Conservation (phyloP, 371 early-diverging fungal species). For the Mortierella sp. region DNA sequence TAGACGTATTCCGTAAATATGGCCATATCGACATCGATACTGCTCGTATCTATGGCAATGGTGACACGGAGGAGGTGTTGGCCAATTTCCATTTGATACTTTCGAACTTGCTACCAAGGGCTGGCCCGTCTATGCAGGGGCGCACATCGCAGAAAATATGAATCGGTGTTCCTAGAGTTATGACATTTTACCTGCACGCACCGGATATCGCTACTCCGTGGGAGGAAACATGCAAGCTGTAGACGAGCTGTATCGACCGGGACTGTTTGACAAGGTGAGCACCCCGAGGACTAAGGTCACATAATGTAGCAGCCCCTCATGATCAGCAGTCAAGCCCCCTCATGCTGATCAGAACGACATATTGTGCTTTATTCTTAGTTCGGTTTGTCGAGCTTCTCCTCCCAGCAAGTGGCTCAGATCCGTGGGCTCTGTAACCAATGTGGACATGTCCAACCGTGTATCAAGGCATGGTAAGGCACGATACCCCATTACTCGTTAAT, state of each 20-base stretch:
- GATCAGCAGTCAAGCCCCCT: no score
- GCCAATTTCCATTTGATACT: neutral
- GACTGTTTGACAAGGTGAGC: constrained; percentile 10
- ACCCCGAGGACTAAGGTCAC: no score
- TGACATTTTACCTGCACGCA: constrained; percentile 10
- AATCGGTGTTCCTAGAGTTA: constrained; percentile 1
- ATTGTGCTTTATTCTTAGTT: no score
- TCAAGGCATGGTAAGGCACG: constrained; percentile 62
- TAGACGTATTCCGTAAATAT: neutral
- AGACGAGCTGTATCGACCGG: constrained; percentile 8
- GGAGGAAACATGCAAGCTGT: constrained; percentile 11
- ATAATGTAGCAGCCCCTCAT: no score
- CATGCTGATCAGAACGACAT: no score
- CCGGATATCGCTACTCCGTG: constrained; percentile 1
- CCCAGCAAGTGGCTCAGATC: no score
- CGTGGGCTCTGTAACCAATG: constrained; percentile 49
- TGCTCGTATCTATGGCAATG: constrained; percentile 9
- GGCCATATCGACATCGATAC: constrained; percentile 19
- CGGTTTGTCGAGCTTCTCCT: no score
- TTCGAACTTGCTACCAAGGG: constrained; percentile 15
- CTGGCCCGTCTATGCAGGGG: neutral
- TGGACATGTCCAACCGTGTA: constrained; percentile 59
- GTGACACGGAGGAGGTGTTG: constrained; percentile 6
- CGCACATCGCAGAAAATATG: constrained; percentile 1
- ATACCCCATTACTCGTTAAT: constrained; percentile 62